phyloP scores from a whole-genome alignment of 441 rosid species.

The Erodium chrysanthum region DNA sequence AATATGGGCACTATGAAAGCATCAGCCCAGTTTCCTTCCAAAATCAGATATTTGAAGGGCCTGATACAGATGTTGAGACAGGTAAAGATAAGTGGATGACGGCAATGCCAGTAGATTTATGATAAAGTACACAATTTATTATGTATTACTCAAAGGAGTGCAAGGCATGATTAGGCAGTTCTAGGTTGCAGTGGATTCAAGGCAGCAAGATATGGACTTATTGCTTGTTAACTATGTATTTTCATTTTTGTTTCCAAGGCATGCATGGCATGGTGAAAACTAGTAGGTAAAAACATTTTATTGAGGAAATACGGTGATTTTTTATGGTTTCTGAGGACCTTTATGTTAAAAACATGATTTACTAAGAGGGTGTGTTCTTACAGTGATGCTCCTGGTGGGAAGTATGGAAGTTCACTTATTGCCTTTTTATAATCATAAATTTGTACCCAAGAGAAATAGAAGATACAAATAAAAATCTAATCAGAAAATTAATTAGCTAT shows the following conservation, averaged over 20 bases:
- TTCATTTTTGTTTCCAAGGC: neutral
- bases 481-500: neutral
- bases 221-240: neutral
- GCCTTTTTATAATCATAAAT: neutral
- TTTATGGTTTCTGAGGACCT: no score
- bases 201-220: neutral
- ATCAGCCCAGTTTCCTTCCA: slow-evolving; percentile 52
- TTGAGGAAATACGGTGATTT: neutral
- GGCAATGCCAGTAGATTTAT: neutral
- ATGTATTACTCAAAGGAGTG: neutral
- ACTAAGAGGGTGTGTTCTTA: neutral
- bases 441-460: neutral
- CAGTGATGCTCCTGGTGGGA: neutral
- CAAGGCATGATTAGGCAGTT: neutral
- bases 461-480: neutral
- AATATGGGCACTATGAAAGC: slow-evolving; percentile 83
- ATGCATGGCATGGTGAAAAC: neutral
- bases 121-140: slow-evolving; percentile 2
- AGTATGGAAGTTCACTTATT: neutral
- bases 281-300: neutral
- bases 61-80: slow-evolving; percentile 87
- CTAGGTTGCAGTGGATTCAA: neutral
- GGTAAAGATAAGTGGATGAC: slow-evolving; percentile 47
- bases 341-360: neutral
- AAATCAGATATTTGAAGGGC: slow-evolving; percentile 93